Evolutionary conservation across 2,329 filamentous ascomycete species (phyloP), one percentile per base, ranked within the genome.

Genomic region (Ambrosiella beaveri): DNA sequence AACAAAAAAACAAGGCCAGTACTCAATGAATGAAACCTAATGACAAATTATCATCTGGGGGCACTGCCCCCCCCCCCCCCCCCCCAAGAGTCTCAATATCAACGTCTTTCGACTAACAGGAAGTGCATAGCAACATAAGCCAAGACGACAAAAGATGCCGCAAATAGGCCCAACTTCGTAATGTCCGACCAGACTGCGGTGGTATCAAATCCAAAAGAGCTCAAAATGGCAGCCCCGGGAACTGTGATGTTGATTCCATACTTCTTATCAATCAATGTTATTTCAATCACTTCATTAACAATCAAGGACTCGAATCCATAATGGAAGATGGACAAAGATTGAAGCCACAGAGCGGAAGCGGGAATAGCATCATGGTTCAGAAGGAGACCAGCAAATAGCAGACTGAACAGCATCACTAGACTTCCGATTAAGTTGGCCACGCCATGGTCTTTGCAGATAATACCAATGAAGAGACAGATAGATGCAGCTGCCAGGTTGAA

Each of bases 231-330:
- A 0, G 91, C 89, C 39, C 93, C 93, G 0, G 93, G 93, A 0
- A 98, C 89, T 56, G 93, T 91, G 62, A 98, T 98, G 66, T 97
- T 89, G 4, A 98, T 79, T 5, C 93, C 93, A 63, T 95, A 96
- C 71, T 97, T 94, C 70, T 93, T 85, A 68, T 98, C 93, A 47
- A 94, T 81, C 35, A 98, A 78, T 0, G 86, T 91, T 49, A 98
- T 75, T 65, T 88, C 88, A 35, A 88, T 83, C 52, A 96, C 94
- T 72, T 98, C 64, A 41, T 65, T 65, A 38, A 65, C 64, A 51
- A 65, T 65, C 36, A 65, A 58, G n/a, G 62, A 60, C 56, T 65
- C 64, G 53, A 65, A 65, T 45, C 62, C 64, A 57, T 65, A 65
- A 59, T 65, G 64, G 40, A 98, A 98, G 62, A 98, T 98, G 1